Evolutionary conservation across 2,329 filamentous ascomycete species (phyloP), one percentile per base, ranked within the genome.

Genomic region (Fusarium subtropicale): DNA sequence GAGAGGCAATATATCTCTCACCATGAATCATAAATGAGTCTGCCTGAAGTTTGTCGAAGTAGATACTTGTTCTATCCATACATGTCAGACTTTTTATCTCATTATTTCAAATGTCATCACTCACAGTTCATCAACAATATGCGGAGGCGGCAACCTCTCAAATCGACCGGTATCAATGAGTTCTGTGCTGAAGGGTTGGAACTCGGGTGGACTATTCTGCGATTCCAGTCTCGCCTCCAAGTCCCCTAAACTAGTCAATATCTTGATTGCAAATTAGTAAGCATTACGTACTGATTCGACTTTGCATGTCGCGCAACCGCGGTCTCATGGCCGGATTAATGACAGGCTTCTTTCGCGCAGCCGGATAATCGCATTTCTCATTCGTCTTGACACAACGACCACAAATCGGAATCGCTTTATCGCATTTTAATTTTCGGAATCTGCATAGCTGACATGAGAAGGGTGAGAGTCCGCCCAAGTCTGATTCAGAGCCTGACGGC

Each of bases 1-100:
- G 88, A 7, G 90, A 87, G 22, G 90, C 87, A 60, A 91, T 82
- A 75, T 92, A 97, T 39, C 92, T 87, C 24, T 87, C 85, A 44
- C 87, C 88, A 72, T 97, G 92, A 36, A 97, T 86, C 76, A 97
- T 87, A 7, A 93, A 92, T 24, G 90, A 76, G 20, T 90, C 88
- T 5, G 87, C 84, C 68, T 94, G 88, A 36, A 93, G 85, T 67
- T 89, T 92, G 24, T 87, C 83, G 74, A 97, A 97, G 79, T 90
- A 97, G 51, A 66, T 71, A 1, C 60, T 63, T 0, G 44, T 71
- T 12, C 59, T 62, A 18, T 2, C 3, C 5, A 1, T 8, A 0
- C 4, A 4, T 0, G 9, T 69, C 1, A 64, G 30, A n/a, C 0
- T 3, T 0, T 2, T 2, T 2, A 12, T 3, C 10, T 20, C n/a